A percentile compares a stretch with the other conserved stretches of the same genome.
Evolutionary conservation across 2,329 filamentous ascomycete genomes (phyloP).

Genomic region (Thelonectria rubi): DNA sequence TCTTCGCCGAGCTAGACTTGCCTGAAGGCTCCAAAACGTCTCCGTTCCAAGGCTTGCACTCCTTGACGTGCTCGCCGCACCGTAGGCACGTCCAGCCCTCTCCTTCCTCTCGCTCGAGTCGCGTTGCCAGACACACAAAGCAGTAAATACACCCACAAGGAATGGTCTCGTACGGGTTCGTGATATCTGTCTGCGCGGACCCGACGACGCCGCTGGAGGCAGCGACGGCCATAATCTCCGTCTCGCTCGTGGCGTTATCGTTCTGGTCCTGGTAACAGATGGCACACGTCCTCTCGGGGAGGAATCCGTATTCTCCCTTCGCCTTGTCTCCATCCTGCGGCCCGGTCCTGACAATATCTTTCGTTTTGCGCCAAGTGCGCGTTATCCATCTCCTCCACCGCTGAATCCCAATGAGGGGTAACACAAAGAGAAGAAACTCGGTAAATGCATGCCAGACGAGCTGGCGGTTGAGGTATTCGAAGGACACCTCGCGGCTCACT

Average conservation of each 20-base stretch:
- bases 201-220: slow-evolving; percentile 82
- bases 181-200: slow-evolving; percentile 90
- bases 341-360: slow-evolving; percentile 66
- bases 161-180: slow-evolving; percentile 92
- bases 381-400: slow-evolving; percentile 92
- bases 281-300: slow-evolving; percentile 93
- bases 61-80: slow-evolving; percentile 83
- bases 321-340: slow-evolving; percentile 59
- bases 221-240: slow-evolving; percentile 76
- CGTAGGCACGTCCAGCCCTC: slow-evolving; percentile 93
- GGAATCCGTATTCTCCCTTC: slow-evolving; percentile 80
- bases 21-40: slow-evolving; percentile 76
- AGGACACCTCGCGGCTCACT: slow-evolving; percentile 90
- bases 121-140: slow-evolving; percentile 92
- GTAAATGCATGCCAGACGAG: slow-evolving; percentile 99
- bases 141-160: slow-evolving; percentile 95
- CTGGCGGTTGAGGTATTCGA: slow-evolving; percentile 97
- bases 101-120: slow-evolving; percentile 90
- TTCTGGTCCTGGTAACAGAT: slow-evolving; percentile 98
- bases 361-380: slow-evolving; percentile 84
- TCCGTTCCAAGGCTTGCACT: slow-evolving; percentile 91
- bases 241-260: slow-evolving; percentile 73
- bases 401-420: slow-evolving; percentile 95
- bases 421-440: slow-evolving; percentile 94
- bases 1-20: slow-evolving; percentile 59